These are phyloP conservation scores for Daldinia grandis DNA, from an alignment of 495 filamentous ascomycete species.

Conservation along the genomic window DNA sequence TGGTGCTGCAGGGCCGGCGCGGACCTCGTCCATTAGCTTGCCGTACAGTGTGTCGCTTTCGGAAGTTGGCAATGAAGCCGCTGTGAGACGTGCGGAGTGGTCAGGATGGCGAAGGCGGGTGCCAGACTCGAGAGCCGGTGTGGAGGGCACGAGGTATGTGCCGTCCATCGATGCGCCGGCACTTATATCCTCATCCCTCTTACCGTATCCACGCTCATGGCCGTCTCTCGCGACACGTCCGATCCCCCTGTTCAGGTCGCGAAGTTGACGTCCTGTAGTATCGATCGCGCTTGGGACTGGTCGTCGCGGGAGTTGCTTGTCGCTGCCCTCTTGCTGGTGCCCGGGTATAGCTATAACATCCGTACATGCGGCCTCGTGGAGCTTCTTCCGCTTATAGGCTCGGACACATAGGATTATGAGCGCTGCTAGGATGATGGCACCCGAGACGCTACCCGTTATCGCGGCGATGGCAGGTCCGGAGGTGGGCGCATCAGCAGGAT, in stretches of 20 bases:
- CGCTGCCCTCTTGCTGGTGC: background rate
- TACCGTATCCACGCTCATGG: background rate
- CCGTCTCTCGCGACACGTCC: background rate
- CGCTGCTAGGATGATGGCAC: conserved; percentile 30
- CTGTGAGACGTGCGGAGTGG: conserved; percentile 10
- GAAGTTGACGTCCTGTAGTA: background rate
- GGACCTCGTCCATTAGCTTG: conserved; percentile 33
- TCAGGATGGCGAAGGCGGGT: background rate
- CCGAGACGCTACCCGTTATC: conserved; percentile 30
- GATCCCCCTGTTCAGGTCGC: background rate
- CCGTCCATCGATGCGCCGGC: conserved; percentile 6
- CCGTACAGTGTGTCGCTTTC: conserved; percentile 26
- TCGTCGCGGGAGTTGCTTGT: conserved; percentile 9
- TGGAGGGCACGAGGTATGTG: conserved; percentile 21
- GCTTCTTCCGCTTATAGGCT: conserved; percentile 33
- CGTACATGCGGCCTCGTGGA: conserved; percentile 5
- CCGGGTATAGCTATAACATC: conserved; percentile 5
- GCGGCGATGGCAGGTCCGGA: conserved; percentile 27
- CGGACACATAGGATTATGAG: conserved; percentile 25
- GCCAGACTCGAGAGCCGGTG: conserved; percentile 36
- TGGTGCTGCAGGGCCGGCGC: conserved; percentile 9
- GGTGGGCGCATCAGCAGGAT: background rate
- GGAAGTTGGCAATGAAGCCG: background rate
- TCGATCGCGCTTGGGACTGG: conserved; percentile 24
- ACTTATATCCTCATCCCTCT: background rate